Evolutionary conservation across 2,329 filamentous ascomycete species (phyloP), one percentile per base, ranked within the genome.

Genomic region (Aspergillus oerlinghausenensis): DNA sequence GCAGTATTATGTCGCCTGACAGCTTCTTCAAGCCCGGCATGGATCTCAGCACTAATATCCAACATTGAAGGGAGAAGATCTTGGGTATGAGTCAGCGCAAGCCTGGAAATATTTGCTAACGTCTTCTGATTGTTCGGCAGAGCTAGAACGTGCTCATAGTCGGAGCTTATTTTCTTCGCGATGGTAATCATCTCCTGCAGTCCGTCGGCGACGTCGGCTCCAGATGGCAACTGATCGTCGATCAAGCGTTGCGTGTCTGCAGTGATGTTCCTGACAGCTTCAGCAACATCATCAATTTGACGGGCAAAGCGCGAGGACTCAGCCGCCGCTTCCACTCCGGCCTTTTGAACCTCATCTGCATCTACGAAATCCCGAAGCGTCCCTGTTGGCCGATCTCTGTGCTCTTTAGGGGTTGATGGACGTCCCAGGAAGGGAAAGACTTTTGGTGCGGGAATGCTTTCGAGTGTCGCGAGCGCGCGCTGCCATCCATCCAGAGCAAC

Each of bases 171-270:
- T 74, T 97, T 97, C 66, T 86, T 91, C 52, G 87, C 87, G 55
- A 97, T 81, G 0, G 90, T 88, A 69, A 93, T 88, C 47, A 97
- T 91, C 70, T 97, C 94, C 59, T 91, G 84, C 51, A 94, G 79
- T 60, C 88, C 85, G 23, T 78, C 74, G 4, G 88, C 82, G 62
- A 92, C 89, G 50, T 84, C 81, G 49, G 85, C 70, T 5, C 82
- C 23, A 81, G 88, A 50, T 80, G 82, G 56, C 69, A 79, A 63
- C 77, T 67, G 64, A 25, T 71, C 67, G 32, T 73, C 68, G 28
- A 75, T 59, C 50, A 77, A 60, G 17, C 54, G 61, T 38, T 75
- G 69, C 6, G 75, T 88, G 26, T 83, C 82, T 48, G 78, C 75
- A 56, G 86, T 81, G 69, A 91, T 83, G 54, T 80, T 80, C 17